Percentiles rank a stretch among this genome's conserved stretches.
phyloP scores from a whole-genome alignment of 805 yeast genomes.

The Candida ortonii region DNA sequence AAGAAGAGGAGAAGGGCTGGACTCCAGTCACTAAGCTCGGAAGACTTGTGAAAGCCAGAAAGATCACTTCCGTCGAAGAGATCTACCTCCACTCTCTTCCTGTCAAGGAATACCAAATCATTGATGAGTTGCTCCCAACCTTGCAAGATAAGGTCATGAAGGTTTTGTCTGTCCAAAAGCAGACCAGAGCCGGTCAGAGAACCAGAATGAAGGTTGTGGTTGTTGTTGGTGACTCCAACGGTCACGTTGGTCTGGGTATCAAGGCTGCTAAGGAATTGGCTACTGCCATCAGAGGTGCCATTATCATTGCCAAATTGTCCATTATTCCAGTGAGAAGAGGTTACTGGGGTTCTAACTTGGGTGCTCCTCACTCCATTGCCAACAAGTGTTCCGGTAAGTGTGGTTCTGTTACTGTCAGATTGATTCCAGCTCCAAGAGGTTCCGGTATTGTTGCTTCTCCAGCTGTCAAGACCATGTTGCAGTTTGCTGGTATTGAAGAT shows the following conservation, averaged over 20 bases:
- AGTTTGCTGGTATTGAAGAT: conserved; percentile 99
- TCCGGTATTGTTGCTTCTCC: conserved; percentile 99
- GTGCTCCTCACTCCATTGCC: conserved; percentile 99
- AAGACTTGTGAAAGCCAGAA: conserved; percentile 98
- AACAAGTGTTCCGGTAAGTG: conserved; percentile 99
- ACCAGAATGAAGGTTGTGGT: conserved; percentile 99
- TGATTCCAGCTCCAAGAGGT: conserved; percentile 99
- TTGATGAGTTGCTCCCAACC: conserved; percentile 92
- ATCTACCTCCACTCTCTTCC: conserved; percentile 99
- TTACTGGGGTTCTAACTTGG: conserved; percentile 99
- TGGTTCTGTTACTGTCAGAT: conserved; percentile 98
- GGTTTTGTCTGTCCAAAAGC: conserved; percentile 99
- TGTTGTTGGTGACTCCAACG: conserved; percentile 98
- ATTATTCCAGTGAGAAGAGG: conserved; percentile 99
- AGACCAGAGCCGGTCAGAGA: conserved; percentile 99
- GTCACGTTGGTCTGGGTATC: conserved; percentile 99
- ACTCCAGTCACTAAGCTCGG: conserved; percentile 99
- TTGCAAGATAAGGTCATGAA: conserved; percentile 99
- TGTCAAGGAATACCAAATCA: conserved; percentile 98
- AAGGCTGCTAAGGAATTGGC: conserved; percentile 99
- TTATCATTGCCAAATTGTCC: conserved; percentile 97
- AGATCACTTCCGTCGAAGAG: conserved; percentile 94
- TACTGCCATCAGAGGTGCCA: conserved; percentile 99
- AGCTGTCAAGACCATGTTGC: conserved; percentile 97
- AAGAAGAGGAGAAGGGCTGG: conserved; percentile 98